Conservation (phyloP, 352 stramenopile species). For the Globisporangium cystogenes region DNA sequence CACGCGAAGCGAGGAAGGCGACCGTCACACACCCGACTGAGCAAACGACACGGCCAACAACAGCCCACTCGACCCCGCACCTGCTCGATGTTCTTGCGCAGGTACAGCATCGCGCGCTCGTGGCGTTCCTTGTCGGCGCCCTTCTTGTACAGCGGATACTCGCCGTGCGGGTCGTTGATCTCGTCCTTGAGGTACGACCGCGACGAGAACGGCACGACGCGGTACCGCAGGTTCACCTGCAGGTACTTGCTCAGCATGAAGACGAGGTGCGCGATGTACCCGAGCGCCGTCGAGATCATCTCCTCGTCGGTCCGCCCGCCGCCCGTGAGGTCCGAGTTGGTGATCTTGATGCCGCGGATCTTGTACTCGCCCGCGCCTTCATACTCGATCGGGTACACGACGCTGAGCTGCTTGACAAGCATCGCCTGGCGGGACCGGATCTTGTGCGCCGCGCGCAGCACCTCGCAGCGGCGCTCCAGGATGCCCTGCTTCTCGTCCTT, state of each 20-base stretch:
- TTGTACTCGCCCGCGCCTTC: slow-evolving; percentile 73
- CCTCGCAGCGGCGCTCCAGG: slow-evolving; percentile 64
- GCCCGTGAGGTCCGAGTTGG: slow-evolving; percentile 61
- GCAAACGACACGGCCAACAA: background rate
- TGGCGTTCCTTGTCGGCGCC: slow-evolving; percentile 71
- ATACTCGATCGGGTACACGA: slow-evolving; percentile 84
- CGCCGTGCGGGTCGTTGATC: slow-evolving; percentile 72
- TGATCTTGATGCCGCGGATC: slow-evolving; percentile 74
- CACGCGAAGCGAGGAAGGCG: background rate
- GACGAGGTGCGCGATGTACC: slow-evolving; percentile 82
- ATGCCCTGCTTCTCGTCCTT: slow-evolving; percentile 81
- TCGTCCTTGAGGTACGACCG: slow-evolving; percentile 82
- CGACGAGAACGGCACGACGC: slow-evolving; percentile 73
- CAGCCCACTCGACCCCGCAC: slow-evolving; percentile 18
- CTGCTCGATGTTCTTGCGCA: slow-evolving; percentile 82
- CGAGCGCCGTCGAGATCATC: slow-evolving; percentile 75
- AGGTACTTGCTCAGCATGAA: slow-evolving; percentile 90
- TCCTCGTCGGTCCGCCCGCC: slow-evolving; percentile 65
- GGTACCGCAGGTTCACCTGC: slow-evolving; percentile 80
- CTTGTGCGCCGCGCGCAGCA: slow-evolving; percentile 74
- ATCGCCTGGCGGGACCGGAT: slow-evolving; percentile 77
- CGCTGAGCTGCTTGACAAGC: slow-evolving; percentile 67
- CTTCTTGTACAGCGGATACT: slow-evolving; percentile 83
- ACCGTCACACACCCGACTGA: background rate
- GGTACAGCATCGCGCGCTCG: slow-evolving; percentile 70